Percentiles rank a stretch among this genome's conserved stretches.
phyloP scores from a whole-genome alignment of 148 eudicot species.

The Camellia japonica region DNA sequence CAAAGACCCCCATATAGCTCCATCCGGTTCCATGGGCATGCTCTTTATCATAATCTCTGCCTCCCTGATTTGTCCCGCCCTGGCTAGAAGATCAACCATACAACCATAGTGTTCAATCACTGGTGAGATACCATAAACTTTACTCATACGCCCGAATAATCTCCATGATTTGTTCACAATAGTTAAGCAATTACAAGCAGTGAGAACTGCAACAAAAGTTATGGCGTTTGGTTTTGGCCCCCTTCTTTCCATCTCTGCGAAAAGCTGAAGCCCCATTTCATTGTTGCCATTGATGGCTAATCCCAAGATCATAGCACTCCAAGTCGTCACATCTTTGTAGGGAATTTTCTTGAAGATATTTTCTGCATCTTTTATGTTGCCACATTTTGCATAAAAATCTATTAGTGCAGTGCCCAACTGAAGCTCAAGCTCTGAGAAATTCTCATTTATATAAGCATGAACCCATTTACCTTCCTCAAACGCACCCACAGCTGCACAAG shows the following conservation, averaged over 20 bases:
- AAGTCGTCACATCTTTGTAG: conserved; percentile 22
- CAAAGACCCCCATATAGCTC: conserved; percentile 36
- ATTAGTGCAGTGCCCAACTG: too few species aligned
- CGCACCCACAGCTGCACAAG: conserved; percentile 31
- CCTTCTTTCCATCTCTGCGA: conserved; percentile 22
- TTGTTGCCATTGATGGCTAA: conserved; percentile 26
- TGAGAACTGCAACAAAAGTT: too few species aligned
- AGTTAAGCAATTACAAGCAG: too few species aligned
- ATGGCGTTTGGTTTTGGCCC: too few species aligned
- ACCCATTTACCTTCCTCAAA: conserved; percentile 26
- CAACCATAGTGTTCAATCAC: conserved; percentile 29
- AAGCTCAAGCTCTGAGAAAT: too few species aligned
- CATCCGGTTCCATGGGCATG: conserved; percentile 33
- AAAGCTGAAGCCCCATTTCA: conserved; percentile 21
- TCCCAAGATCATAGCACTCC: conserved; percentile 12
- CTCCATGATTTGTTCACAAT: too few species aligned
- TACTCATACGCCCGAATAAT: too few species aligned
- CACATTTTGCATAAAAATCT: conserved; percentile 19
- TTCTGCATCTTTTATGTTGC: conserved; percentile 15
- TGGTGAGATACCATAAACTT: too few species aligned
- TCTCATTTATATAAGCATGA: background rate
- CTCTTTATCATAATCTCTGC: conserved; percentile 29
- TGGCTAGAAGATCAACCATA: conserved; percentile 5
- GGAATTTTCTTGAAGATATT: conserved; percentile 18
- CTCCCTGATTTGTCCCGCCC: conserved; percentile 21